Evolutionary conservation across 495 filamentous ascomycete species (phyloP).

Genomic region (Penicillium egyptiacum): DNA sequence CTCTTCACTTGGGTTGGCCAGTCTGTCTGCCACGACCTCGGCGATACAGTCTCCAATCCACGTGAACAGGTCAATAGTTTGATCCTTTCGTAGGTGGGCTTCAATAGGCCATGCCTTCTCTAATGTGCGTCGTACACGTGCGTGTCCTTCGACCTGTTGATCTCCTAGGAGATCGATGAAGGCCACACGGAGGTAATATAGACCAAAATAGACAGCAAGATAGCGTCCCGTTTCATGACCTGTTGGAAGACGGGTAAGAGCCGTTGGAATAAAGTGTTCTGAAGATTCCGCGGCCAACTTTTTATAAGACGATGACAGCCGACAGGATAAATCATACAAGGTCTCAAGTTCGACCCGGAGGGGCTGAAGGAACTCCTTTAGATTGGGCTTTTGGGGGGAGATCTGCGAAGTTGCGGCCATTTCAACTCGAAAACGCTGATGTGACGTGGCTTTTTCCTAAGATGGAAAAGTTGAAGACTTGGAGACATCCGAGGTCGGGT

Average conservation of each 20-base stretch:
- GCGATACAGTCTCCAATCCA: slow-evolving; percentile 76
- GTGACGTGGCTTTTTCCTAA: neutral
- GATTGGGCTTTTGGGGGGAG: neutral
- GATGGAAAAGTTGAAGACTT: neutral
- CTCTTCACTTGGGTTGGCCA: slow-evolving; percentile 33
- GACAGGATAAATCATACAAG: slow-evolving; percentile 55
- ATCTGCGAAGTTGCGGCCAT: neutral
- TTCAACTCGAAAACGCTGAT: neutral
- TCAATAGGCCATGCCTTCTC: slow-evolving; percentile 74
- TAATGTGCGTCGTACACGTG: slow-evolving; percentile 53
- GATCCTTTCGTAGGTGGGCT: slow-evolving; percentile 66
- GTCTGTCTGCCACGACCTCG: slow-evolving; percentile 56
- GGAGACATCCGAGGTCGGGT: neutral
- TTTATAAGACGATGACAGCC: slow-evolving; percentile 56
- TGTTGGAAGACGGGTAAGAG: slow-evolving; percentile 64
- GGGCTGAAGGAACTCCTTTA: slow-evolving; percentile 27
- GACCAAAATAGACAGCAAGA: slow-evolving; percentile 71
- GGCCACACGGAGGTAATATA: slow-evolving; percentile 71
- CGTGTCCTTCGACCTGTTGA: slow-evolving; percentile 26
- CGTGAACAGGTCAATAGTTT: slow-evolving; percentile 64
- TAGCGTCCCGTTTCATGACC: slow-evolving; percentile 62
- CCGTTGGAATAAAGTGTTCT: slow-evolving; percentile 71
- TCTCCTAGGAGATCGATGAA: slow-evolving; percentile 64
- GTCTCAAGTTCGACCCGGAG: slow-evolving; percentile 29
- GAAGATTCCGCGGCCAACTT: slow-evolving; percentile 58